Conservation (phyloP, 176 grass and related monocot species). For the Oryza meridionalis region DNA sequence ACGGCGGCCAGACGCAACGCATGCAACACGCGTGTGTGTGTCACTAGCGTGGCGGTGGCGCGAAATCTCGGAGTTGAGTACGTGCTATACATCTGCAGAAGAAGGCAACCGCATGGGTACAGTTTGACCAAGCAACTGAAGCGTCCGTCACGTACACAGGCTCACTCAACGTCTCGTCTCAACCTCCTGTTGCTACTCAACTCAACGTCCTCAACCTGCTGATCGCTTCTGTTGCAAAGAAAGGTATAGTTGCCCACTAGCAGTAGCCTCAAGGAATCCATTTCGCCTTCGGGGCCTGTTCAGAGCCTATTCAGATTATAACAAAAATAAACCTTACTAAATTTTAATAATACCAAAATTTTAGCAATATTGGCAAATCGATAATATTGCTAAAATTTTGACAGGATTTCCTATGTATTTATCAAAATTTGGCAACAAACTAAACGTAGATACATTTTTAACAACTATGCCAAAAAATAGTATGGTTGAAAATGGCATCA, state of each 20-base stretch:
- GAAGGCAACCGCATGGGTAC: background rate
- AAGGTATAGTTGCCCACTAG: conserved; percentile 12
- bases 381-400: too few species aligned
- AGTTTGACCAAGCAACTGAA: background rate
- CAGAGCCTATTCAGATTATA: too few species aligned
- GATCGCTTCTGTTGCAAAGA: conserved; percentile 16
- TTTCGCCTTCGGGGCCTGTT: too few species aligned
- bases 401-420: too few species aligned
- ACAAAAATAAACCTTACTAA: too few species aligned
- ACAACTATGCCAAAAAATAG: too few species aligned
- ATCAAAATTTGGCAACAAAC: too few species aligned
- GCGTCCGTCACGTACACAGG: background rate
- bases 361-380: too few species aligned
- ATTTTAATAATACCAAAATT: too few species aligned
- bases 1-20: background rate
- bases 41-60: background rate
- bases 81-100: background rate
- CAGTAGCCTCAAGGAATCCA: background rate
- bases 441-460: too few species aligned
- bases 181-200: too few species aligned
- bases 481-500: too few species aligned
- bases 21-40: background rate
- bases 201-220: background rate
- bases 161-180: background rate
- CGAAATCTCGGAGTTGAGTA: background rate